A percentile compares a stretch with the other conserved stretches of the same genome.
These are phyloP conservation scores for Penicillium sp. DNA, from an alignment of 2,329 filamentous ascomycete species.

Conservation along the genomic window DNA sequence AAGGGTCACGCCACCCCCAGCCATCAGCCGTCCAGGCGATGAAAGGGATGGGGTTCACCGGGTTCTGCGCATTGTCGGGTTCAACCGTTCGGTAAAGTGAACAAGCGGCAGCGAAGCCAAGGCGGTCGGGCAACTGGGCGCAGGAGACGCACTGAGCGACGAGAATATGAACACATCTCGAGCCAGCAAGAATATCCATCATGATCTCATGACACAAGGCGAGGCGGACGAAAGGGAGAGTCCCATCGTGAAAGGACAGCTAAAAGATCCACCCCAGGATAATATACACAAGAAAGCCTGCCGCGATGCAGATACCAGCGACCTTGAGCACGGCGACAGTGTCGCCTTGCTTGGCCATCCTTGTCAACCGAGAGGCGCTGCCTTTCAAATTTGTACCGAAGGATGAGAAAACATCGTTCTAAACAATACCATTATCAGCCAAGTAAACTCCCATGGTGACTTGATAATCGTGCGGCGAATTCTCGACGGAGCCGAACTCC, in stretches of 20 bases:
- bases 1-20: neutral
- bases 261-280: conserved; percentile 57
- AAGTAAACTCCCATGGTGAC: too few relatives aligned
- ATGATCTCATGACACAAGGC: neutral
- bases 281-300: conserved; percentile 71
- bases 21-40: neutral
- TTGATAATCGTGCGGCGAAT: too few relatives aligned
- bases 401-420: conserved; percentile 86
- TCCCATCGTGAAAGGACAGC: neutral
- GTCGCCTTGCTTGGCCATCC: conserved; percentile 88
- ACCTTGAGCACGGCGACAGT: conserved; percentile 87
- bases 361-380: conserved; percentile 71
- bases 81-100: too few relatives aligned
- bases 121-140: neutral
- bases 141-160: too few relatives aligned
- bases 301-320: conserved; percentile 69
- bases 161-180: conserved; percentile 10
- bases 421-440: neutral
- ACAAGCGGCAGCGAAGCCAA: neutral
- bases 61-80: too few relatives aligned
- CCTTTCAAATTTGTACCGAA: conserved; percentile 79
- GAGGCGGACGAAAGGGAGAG: neutral
- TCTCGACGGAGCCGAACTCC: too few relatives aligned
- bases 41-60: too few relatives aligned
- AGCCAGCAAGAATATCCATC: conserved; percentile 17